Conservation (phyloP, 148 eudicot species). For the Selenicereus undatus region DNA sequence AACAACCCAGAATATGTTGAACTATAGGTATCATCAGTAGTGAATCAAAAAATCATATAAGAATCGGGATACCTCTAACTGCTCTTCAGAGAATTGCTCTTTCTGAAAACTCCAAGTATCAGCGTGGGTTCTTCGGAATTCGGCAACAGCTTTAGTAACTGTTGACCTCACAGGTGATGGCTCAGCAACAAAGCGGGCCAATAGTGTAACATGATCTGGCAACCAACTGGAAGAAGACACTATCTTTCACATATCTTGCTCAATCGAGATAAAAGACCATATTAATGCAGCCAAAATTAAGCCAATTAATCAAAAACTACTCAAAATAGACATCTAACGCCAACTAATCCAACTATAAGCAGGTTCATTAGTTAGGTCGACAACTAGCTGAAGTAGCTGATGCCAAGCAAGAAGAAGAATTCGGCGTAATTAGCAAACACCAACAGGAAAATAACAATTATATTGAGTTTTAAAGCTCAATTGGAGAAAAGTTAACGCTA, state of each 20-base stretch:
- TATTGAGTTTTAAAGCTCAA: background rate
- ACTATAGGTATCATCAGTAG: background rate
- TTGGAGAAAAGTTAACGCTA: background rate
- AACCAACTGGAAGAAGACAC: conserved; percentile 65
- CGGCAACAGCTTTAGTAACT: conserved; percentile 95
- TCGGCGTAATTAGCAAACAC: background rate
- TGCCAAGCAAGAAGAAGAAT: background rate
- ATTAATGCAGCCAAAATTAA: background rate
- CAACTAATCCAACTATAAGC: background rate
- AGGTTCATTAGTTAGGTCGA: background rate
- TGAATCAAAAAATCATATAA: background rate
- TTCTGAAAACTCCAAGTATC: conserved; percentile 96
- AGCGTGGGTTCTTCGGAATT: conserved; percentile 95
- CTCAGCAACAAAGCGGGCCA: conserved; percentile 73
- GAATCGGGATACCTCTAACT: conserved; percentile 68
- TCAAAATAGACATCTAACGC: background rate
- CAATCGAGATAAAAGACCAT: background rate
- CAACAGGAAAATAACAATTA: background rate
- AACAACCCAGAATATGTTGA: background rate
- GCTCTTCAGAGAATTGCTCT: conserved; percentile 89
- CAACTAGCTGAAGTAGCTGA: background rate
- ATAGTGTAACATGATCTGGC: conserved; percentile 79
- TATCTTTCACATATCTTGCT: background rate
- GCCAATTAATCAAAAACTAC: background rate
- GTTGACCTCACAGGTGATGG: conserved; percentile 89